Evolutionary conservation across 805 yeast genomes (phyloP).

Genomic region (Pichia cephalocereana): DNA sequence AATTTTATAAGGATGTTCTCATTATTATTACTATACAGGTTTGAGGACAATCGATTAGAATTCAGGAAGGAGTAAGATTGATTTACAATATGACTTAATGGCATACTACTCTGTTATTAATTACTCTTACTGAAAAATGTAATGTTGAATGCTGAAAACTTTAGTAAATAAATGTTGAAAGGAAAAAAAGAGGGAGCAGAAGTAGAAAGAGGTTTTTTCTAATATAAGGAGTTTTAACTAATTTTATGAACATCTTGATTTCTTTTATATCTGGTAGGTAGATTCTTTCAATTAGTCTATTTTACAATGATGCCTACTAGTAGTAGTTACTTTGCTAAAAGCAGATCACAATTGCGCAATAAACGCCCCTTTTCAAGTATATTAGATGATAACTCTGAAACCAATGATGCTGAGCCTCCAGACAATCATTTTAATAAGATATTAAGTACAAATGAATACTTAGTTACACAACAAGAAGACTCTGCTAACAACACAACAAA

Average conservation of each 20-base stretch:
- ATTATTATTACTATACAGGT: not conserved
- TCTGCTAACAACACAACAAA: not conserved
- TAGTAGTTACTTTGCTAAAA: too few species aligned
- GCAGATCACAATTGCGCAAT: not conserved
- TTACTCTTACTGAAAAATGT: too few species aligned
- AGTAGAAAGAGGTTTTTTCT: too few species aligned
- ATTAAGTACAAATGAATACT: not conserved
- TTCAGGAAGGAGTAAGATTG: not conserved
- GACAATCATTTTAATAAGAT: not conserved
- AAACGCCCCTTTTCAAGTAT: not conserved
- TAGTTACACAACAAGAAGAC: not conserved
- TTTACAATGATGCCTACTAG: too few species aligned
- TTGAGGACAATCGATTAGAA: too few species aligned
- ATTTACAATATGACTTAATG: not conserved
- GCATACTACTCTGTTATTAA: not conserved
- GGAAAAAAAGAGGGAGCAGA: too few species aligned
- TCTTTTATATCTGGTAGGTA: too few species aligned
- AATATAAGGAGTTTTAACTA: too few species aligned
- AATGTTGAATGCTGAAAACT: too few species aligned
- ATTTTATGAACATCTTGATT: too few species aligned
- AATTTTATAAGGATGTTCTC: not conserved
- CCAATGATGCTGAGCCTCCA: not conserved
- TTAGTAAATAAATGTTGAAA: too few species aligned
- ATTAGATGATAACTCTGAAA: not conserved
- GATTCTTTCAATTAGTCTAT: too few species aligned